Percentiles rank a stretch among this genome's conserved stretches.
These are phyloP conservation scores for Mrakiaceae sp. DNA, from an alignment of 1,284 basidiomycete genomes.

Conservation along the genomic window DNA sequence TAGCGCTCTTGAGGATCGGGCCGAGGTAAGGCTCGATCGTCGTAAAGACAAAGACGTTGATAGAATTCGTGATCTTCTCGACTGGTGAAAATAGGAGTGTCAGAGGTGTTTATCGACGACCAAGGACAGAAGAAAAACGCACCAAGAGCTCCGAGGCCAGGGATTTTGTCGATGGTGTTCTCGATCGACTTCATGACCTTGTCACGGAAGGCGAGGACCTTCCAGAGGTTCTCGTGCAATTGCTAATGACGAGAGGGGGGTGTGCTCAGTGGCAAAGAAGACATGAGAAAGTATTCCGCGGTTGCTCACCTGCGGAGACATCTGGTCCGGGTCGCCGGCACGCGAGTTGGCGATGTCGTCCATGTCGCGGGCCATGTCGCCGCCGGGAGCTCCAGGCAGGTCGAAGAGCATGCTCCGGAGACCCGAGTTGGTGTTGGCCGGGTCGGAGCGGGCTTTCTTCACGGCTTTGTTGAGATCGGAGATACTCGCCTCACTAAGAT, in stretches of 20 bases:
- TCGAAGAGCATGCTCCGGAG: constrained; percentile 37
- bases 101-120: neutral
- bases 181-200: constrained; percentile 74
- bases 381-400: constrained; percentile 48
- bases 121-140: neutral
- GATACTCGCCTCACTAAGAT: constrained; percentile 62
- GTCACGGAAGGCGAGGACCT: constrained; percentile 76
- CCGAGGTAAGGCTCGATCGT: constrained; percentile 68
- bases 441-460: constrained; percentile 43
- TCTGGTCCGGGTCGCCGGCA: constrained; percentile 44
- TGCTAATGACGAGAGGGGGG: neutral
- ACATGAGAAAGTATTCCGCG: too few relatives aligned
- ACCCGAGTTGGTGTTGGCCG: constrained; percentile 41
- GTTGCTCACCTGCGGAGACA: constrained; percentile 63
- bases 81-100: constrained; percentile 47
- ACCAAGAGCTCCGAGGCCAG: constrained; percentile 39
- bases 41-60: constrained; percentile 72
- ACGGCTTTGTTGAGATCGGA: constrained; percentile 74
- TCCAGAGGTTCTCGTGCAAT: constrained; percentile 54
- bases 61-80: constrained; percentile 69
- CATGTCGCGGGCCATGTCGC: constrained; percentile 56
- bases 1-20: constrained; percentile 56
- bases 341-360: constrained; percentile 60
- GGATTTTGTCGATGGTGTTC: constrained; percentile 60
- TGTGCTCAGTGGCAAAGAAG: too few relatives aligned